Evolutionary conservation across 306 rosid genomes (phyloP).

Genomic region (Comarum palustre): DNA sequence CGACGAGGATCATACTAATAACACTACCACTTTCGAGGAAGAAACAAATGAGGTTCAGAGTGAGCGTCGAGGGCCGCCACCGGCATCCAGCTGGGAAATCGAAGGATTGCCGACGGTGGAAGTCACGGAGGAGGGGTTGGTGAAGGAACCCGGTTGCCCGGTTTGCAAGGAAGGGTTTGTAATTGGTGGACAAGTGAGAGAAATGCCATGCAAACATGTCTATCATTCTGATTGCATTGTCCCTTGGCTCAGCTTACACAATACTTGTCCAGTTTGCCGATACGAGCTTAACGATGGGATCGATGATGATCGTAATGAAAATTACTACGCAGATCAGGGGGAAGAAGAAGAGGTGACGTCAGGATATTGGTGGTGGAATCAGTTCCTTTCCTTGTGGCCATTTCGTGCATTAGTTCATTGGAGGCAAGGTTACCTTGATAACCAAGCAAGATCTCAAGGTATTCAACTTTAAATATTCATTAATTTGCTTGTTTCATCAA

Average conservation of each 20-base stretch:
- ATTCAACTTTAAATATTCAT: no score
- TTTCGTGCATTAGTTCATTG: slow-evolving; percentile 39
- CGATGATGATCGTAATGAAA: not conserved
- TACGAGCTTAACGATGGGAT: slow-evolving; percentile 24
- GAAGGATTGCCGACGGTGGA: slow-evolving; percentile 39
- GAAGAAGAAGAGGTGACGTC: slow-evolving; percentile 18
- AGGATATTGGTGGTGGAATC: slow-evolving; percentile 43
- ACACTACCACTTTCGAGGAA: not conserved
- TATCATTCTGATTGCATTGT: slow-evolving; percentile 65
- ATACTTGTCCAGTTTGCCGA: slow-evolving; percentile 74
- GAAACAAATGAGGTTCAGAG: slow-evolving; percentile 18
- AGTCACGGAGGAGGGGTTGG: slow-evolving; percentile 33
- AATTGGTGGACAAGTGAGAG: slow-evolving; percentile 48
- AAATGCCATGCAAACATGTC: slow-evolving; percentile 73
- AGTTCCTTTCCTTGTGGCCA: slow-evolving; percentile 36
- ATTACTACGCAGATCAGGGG: not conserved
- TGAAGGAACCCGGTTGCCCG: slow-evolving; percentile 54
- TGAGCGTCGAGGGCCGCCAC: slow-evolving; percentile 35
- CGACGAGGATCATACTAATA: not conserved
- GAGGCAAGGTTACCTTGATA: slow-evolving; percentile 30
- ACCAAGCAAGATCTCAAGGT: not conserved
- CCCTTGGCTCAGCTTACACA: slow-evolving; percentile 68
- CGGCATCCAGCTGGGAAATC: slow-evolving; percentile 30
- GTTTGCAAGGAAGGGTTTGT: slow-evolving; percentile 69
- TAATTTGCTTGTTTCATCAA: no score